Evolutionary conservation across 2,329 filamentous ascomycete genomes (phyloP).

Genomic region (Pseudocercospora musae): DNA sequence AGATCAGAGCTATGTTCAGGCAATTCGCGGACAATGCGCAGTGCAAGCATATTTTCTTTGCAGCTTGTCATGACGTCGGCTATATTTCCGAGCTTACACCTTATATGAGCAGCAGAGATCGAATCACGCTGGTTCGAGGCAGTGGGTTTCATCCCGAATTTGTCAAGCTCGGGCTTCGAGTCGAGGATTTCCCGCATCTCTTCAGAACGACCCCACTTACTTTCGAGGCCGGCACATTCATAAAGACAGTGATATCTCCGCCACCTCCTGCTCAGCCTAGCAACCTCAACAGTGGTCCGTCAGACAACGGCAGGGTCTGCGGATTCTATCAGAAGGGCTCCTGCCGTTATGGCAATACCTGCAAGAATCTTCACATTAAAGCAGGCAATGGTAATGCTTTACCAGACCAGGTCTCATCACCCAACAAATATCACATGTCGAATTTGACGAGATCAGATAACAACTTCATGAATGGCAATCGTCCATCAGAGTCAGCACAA

Average conservation of each 20-base stretch:
- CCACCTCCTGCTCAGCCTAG: background rate
- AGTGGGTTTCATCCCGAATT: slow-evolving; percentile 54
- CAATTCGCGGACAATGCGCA: slow-evolving; percentile 57
- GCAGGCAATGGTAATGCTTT: slow-evolving; percentile 16
- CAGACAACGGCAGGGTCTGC: slow-evolving; percentile 16
- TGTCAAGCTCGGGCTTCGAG: slow-evolving; percentile 48
- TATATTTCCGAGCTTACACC: slow-evolving; percentile 57
- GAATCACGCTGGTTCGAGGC: slow-evolving; percentile 55
- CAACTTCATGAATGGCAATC: slow-evolving; percentile 21
- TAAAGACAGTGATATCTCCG: background rate
- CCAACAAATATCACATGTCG: slow-evolving; percentile 14
- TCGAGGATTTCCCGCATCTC: slow-evolving; percentile 52
- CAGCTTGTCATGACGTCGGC: slow-evolving; percentile 59
- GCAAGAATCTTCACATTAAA: slow-evolving; percentile 28
- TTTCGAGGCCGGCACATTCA: background rate
- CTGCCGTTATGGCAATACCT: slow-evolving; percentile 33
- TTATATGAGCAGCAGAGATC: slow-evolving; percentile 44
- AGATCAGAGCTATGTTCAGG: slow-evolving; percentile 52
- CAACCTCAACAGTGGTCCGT: background rate
- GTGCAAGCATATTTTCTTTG: slow-evolving; percentile 64
- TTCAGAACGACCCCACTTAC: slow-evolving; percentile 47
- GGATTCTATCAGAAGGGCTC: slow-evolving; percentile 29
- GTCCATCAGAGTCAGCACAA: background rate
- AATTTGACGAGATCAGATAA: slow-evolving; percentile 18
- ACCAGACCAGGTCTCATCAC: slow-evolving; percentile 7